Percentiles rank a stretch among this genome's conserved stretches.
These are phyloP conservation scores for Aspergillus saccharolyticus DNA, from an alignment of 495 filamentous ascomycete genomes.

Conservation along the genomic window DNA sequence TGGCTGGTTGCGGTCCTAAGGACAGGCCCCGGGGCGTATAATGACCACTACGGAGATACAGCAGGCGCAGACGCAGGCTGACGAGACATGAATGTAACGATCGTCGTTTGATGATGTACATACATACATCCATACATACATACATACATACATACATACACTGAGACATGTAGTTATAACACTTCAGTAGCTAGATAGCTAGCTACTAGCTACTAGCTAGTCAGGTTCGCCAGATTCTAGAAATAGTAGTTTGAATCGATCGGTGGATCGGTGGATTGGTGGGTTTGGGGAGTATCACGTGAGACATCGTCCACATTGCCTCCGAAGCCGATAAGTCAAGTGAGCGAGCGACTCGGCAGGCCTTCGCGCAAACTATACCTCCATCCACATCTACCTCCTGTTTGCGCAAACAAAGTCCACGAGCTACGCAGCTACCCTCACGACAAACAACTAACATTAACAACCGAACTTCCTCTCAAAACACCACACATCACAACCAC, in stretches of 20 bases:
- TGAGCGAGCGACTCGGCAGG: too few relatives aligned
- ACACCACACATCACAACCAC: conserved; percentile 2
- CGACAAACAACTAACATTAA: too few relatives aligned
- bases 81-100: conserved; percentile 16
- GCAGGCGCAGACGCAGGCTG: conserved; percentile 4
- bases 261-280: too few relatives aligned
- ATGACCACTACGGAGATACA: conserved; percentile 5
- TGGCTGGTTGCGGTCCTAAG: conserved; percentile 39
- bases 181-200: conserved; percentile 1
- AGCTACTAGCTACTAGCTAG: too few relatives aligned
- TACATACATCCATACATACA: conserved; percentile 13
- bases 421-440: too few relatives aligned
- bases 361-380: too few relatives aligned
- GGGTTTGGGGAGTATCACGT: too few relatives aligned
- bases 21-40: not conserved
- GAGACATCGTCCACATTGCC: not conserved
- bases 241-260: too few relatives aligned
- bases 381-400: too few relatives aligned
- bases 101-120: conserved; percentile 24
- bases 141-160: conserved; percentile 20
- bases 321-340: too few relatives aligned
- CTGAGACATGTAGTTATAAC: not conserved
- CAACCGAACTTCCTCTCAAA: too few relatives aligned
- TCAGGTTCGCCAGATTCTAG: not conserved
- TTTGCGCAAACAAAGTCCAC: too few relatives aligned